Evolutionary conservation across 2,329 filamentous ascomycete genomes (phyloP).

Genomic region (Orbilia oligospora): DNA sequence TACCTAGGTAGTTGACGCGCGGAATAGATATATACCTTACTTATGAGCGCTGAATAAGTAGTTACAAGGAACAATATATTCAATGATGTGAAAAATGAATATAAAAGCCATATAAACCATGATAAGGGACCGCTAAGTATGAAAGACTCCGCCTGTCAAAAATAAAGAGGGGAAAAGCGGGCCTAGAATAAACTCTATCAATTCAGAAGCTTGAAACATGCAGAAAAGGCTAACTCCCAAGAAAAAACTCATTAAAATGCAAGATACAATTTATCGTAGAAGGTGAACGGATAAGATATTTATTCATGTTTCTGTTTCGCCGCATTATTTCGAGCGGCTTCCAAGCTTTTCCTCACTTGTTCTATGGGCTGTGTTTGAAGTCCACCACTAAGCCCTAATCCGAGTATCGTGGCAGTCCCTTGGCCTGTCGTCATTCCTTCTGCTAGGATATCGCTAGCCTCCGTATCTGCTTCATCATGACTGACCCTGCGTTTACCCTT

Average conservation of each 20-base stretch:
- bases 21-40: no score
- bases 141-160: neutral
- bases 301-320: slow-evolving; percentile 29
- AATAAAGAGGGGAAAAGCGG: neutral
- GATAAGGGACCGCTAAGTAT: neutral
- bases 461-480: slow-evolving; percentile 42
- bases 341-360: slow-evolving; percentile 42
- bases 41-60: no score
- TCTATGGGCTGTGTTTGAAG: slow-evolving; percentile 6
- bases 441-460: slow-evolving; percentile 26
- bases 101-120: no score
- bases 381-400: slow-evolving; percentile 32
- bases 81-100: no score
- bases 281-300: neutral
- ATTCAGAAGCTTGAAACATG: neutral
- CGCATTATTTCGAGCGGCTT: slow-evolving; percentile 18
- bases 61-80: no score
- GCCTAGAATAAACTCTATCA: slow-evolving; percentile 2
- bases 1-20: no score
- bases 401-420: slow-evolving; percentile 33
- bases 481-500: slow-evolving; percentile 22
- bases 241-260: neutral
- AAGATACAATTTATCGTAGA: slow-evolving; percentile 6
- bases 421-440: slow-evolving; percentile 27
- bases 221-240: neutral